These are phyloP conservation scores for Metschnikowia koreensis DNA, from an alignment of 805 yeast genomes.

Conservation along the genomic window DNA sequence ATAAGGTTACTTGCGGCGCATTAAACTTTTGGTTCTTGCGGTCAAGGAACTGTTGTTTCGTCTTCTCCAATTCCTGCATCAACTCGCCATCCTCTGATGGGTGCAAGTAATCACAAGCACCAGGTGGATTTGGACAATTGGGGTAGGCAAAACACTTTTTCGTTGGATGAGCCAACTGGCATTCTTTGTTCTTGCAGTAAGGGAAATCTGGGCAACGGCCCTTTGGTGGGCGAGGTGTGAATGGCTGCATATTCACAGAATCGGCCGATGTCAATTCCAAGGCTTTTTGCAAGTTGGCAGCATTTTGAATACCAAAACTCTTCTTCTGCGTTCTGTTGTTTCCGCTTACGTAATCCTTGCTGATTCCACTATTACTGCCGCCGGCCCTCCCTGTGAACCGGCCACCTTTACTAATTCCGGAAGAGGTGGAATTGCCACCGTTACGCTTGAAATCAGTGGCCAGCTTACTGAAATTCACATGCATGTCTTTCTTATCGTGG, in stretches of 20 bases:
- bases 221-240: conserved; percentile 49
- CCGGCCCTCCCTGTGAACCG: conserved; percentile 3
- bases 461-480: conserved; percentile 15
- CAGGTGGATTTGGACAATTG: conserved; percentile 73
- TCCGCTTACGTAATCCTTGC: conserved; percentile 18
- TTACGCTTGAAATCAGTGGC: conserved; percentile 8
- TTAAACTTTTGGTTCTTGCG: conserved; percentile 29
- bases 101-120: conserved; percentile 80
- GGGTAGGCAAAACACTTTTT: conserved; percentile 73
- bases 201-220: conserved; percentile 74
- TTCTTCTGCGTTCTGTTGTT: conserved; percentile 17
- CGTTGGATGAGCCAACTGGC: conserved; percentile 79
- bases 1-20: conserved; percentile 44
- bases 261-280: conserved; percentile 31
- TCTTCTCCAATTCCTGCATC: conserved; percentile 64
- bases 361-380: conserved; percentile 16
- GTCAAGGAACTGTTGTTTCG: conserved; percentile 49
- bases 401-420: conserved; percentile 4
- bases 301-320: conserved; percentile 37
- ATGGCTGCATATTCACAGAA: conserved; percentile 25
- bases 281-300: conserved; percentile 42
- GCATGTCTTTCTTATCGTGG: conserved; percentile 6
- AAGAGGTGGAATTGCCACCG: conserved; percentile 1
- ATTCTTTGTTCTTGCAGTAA: conserved; percentile 64
- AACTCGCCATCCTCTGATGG: conserved; percentile 81